Conservation (phyloP, 257 asterid genomes). For the Thymus quinquecostatus region DNA sequence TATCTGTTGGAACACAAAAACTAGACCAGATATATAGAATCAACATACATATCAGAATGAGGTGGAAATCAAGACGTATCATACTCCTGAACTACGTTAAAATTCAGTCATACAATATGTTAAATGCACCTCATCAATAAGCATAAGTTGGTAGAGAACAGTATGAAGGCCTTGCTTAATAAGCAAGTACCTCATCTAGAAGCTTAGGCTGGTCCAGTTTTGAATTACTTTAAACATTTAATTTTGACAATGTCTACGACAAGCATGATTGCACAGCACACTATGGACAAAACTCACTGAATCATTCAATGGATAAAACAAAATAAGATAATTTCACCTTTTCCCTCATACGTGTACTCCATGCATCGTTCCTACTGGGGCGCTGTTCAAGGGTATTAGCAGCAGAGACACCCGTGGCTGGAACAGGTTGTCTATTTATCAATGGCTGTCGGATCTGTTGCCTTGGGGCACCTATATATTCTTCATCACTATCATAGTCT, state of each 20-base stretch:
- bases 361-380: constrained; percentile 92
- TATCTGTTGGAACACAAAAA: not conserved
- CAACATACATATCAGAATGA: not conserved
- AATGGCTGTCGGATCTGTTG: constrained; percentile 91
- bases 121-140: not conserved
- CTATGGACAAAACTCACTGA: not conserved
- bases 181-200: not conserved
- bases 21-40: not conserved
- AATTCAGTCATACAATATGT: not conserved
- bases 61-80: not conserved
- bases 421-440: constrained; percentile 63
- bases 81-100: not conserved
- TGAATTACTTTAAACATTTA: not conserved
- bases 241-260: not conserved
- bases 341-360: constrained; percentile 98
- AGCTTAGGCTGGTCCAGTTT: not conserved
- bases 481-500: constrained; percentile 96
- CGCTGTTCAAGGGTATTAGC: constrained; percentile 79
- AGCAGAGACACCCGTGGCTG: constrained; percentile 79
- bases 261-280: not conserved
- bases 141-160: not conserved
- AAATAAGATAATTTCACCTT: constrained; percentile 55
- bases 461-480: constrained; percentile 75
- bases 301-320: not conserved
- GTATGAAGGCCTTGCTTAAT: constrained; percentile 2